Conservation (phyloP, 495 filamentous ascomycete species). For the Emericellopsis terricola region DNA sequence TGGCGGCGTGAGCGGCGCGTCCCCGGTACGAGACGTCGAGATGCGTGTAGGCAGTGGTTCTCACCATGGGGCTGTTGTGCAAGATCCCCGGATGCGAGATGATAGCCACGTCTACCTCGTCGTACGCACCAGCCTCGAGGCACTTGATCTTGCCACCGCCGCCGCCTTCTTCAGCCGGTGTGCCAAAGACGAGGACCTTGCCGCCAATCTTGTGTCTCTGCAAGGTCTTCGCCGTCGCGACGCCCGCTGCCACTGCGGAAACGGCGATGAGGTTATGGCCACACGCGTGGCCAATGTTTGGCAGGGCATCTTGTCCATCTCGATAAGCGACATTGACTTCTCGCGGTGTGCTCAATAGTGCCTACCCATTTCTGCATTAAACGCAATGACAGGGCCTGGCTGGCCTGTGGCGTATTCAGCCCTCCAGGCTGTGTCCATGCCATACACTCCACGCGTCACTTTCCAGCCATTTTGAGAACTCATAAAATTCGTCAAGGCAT, state of each 20-base stretch:
- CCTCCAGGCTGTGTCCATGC: slow-evolving; percentile 36
- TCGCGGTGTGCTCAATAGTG: neutral
- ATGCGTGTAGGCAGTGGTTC: slow-evolving; percentile 28
- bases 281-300: slow-evolving; percentile 45
- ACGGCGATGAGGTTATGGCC: slow-evolving; percentile 56
- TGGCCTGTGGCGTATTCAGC: slow-evolving; percentile 30
- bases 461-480: slow-evolving; percentile 29
- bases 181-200: slow-evolving; percentile 45
- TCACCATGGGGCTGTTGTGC: slow-evolving; percentile 21
- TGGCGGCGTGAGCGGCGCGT: slow-evolving; percentile 34
- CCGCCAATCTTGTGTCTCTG: slow-evolving; percentile 28
- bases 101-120: slow-evolving; percentile 43
- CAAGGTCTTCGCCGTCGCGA: slow-evolving; percentile 36
- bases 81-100: slow-evolving; percentile 39
- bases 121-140: slow-evolving; percentile 43
- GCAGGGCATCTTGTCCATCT: slow-evolving; percentile 29
- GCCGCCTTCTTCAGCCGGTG: slow-evolving; percentile 51
- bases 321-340: neutral
- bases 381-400: slow-evolving; percentile 31
- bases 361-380: slow-evolving; percentile 40
- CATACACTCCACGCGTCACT: slow-evolving; percentile 36
- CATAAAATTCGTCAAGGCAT: slow-evolving; percentile 37
- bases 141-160: slow-evolving; percentile 54
- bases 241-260: slow-evolving; percentile 36
- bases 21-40: slow-evolving; percentile 34